phyloP scores from a whole-genome alignment of 805 yeast genomes.

The Metschnikowia baotianmanensis region DNA sequence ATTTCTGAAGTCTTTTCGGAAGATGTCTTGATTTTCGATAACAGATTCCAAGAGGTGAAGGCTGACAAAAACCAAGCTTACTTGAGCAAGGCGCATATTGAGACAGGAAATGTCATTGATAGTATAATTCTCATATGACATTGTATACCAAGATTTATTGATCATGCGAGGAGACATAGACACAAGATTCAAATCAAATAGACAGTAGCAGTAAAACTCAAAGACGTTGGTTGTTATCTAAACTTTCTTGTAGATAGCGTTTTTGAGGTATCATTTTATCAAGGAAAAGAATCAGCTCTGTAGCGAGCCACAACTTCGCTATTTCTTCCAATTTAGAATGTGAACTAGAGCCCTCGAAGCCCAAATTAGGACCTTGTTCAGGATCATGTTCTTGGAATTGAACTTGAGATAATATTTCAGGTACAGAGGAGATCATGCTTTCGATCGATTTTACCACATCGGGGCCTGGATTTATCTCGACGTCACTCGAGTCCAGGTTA shows the following conservation, averaged over 20 bases:
- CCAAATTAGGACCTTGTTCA: background rate
- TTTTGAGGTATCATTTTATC: conserved; percentile 26
- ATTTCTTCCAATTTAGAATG: conserved; percentile 51
- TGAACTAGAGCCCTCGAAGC: conserved; percentile 16
- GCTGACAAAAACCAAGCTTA: conserved; percentile 25
- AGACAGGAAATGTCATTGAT: conserved; percentile 43
- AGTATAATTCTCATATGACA: conserved; percentile 11
- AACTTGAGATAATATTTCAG: background rate
- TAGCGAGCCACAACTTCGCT: conserved; percentile 61
- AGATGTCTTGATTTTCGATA: conserved; percentile 32
- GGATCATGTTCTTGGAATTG: background rate
- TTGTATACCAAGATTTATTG: background rate
- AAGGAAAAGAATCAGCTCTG: conserved; percentile 48
- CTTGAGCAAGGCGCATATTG: conserved; percentile 37
- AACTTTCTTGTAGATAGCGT: conserved; percentile 22
- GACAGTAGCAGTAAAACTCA: background rate
- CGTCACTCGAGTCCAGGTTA: conserved; percentile 14
- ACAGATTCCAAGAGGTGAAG: conserved; percentile 25
- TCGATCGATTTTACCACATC: conserved; percentile 8
- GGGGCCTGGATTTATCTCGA: conserved; percentile 5
- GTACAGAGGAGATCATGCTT: conserved; percentile 10
- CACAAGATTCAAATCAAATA: too few relatives aligned
- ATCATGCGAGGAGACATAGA: too few relatives aligned
- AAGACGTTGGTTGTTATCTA: conserved; percentile 6
- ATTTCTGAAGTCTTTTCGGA: conserved; percentile 7